phyloP scores from a whole-genome alignment of 31 red algal genomes.

The Bonnemaisonia californica region DNA sequence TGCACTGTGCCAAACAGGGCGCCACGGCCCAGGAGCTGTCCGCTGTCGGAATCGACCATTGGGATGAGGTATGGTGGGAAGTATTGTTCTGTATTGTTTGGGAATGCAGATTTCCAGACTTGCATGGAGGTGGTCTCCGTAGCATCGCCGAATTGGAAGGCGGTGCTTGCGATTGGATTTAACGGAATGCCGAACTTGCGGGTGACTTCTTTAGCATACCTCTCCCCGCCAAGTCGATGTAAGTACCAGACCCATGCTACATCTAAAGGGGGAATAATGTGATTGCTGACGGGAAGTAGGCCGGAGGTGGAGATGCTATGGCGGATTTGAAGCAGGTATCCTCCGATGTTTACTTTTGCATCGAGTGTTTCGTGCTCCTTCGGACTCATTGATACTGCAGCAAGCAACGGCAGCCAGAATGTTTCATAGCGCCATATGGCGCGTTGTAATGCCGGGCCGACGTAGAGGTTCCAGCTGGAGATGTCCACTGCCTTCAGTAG shows the following conservation, averaged over 20 bases:
- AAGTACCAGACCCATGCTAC: conserved; percentile 14
- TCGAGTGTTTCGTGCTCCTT: not conserved
- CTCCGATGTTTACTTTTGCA: not conserved
- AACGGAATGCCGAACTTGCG: not conserved
- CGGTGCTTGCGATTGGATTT: not conserved
- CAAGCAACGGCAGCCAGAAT: not conserved
- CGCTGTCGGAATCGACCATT: not conserved
- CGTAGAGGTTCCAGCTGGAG: conserved; percentile 7
- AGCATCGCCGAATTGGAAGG: not conserved
- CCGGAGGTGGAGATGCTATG: too few relatives aligned
- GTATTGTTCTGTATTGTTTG: not conserved
- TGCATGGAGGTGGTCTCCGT: not conserved
- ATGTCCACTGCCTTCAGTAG: not conserved
- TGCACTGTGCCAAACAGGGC: not conserved
- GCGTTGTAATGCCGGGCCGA: conserved; percentile 8
- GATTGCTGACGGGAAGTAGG: not conserved
- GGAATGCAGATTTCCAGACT: not conserved
- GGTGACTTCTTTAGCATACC: not conserved
- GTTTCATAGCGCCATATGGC: conserved; percentile 10
- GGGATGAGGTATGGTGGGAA: not conserved
- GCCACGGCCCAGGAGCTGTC: not conserved
- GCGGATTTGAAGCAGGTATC: not conserved
- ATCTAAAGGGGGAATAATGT: not conserved
- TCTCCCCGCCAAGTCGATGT: not conserved
- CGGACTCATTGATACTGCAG: not conserved